Evolutionary conservation across 2,329 filamentous ascomycete species (phyloP).

Genomic region (Aurifilum marmelostoma): DNA sequence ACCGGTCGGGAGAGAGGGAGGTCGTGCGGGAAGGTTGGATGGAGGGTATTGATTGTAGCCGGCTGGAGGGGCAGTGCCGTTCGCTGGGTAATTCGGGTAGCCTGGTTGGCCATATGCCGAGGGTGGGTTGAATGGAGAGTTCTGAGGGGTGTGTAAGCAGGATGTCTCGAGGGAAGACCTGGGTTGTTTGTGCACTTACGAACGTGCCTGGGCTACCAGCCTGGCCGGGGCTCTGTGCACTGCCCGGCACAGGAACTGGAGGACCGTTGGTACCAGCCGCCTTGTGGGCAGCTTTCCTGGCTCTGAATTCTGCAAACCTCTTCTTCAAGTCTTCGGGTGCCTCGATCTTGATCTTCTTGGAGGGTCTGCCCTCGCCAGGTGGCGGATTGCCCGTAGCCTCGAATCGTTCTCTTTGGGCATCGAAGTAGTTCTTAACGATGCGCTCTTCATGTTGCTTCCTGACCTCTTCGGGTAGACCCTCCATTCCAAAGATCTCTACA

Average conservation of each 20-base stretch:
- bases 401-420: conserved; percentile 80
- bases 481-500: conserved; percentile 97
- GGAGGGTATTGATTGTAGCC: conserved; percentile 38
- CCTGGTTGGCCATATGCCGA: conserved; percentile 35
- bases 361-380: conserved; percentile 66
- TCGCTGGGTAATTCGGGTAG: conserved; percentile 41
- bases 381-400: conserved; percentile 83
- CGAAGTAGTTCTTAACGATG: conserved; percentile 83
- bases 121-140: conserved; percentile 49
- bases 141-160: conserved; percentile 38
- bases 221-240: conserved; percentile 54
- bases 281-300: conserved; percentile 64
- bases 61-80: conserved; percentile 40
- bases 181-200: conserved; percentile 54
- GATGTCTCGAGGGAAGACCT: conserved; percentile 8
- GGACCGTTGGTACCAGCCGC: conserved; percentile 60
- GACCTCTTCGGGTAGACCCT: conserved; percentile 88
- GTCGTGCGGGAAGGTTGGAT: conserved; percentile 51
- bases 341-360: conserved; percentile 75
- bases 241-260: conserved; percentile 55
- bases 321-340: conserved; percentile 77
- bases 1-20: conserved; percentile 39
- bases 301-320: conserved; percentile 76
- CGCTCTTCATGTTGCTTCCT: conserved; percentile 82
- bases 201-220: conserved; percentile 57